Evolutionary conservation across 2,329 filamentous ascomycete species (phyloP).

Genomic region (Lachnellula subtilissima): DNA sequence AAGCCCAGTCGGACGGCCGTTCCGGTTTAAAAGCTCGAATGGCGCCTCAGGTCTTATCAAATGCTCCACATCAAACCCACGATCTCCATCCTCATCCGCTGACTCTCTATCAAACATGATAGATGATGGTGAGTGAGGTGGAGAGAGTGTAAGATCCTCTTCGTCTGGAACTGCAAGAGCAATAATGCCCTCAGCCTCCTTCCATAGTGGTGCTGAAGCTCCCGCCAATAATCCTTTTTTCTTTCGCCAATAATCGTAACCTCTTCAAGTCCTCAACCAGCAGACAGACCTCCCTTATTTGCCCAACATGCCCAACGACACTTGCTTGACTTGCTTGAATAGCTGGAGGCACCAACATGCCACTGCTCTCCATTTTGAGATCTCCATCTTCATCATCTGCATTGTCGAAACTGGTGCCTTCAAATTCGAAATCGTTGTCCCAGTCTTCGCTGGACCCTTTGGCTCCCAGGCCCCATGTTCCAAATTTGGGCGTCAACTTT

Average conservation of each 20-base stretch:
- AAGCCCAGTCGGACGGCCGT: conserved; percentile 22
- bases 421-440: conserved; percentile 84
- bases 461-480: conserved; percentile 75
- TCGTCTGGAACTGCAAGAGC: conserved; percentile 70
- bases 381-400: conserved; percentile 40
- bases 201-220: conserved; percentile 59
- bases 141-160: conserved; percentile 40
- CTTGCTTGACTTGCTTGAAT: conserved; percentile 80
- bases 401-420: conserved; percentile 29
- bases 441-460: conserved; percentile 81
- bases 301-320: conserved; percentile 77
- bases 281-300: conserved; percentile 74
- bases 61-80: conserved; percentile 39
- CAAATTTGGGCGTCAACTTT: conserved; percentile 64
- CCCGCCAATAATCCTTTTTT: conserved; percentile 64
- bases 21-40: conserved; percentile 34
- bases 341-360: conserved; percentile 70
- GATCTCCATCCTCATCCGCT: conserved; percentile 36
- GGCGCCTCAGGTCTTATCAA: conserved; percentile 45
- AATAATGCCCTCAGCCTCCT: conserved; percentile 82
- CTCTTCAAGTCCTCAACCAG: conserved; percentile 80
- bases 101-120: conserved; percentile 45
- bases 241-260: conserved; percentile 63
- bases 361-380: conserved; percentile 34
- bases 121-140: conserved; percentile 24